Conservation (phyloP, 805 yeast species). For the Komagataella kurtzmanii region DNA sequence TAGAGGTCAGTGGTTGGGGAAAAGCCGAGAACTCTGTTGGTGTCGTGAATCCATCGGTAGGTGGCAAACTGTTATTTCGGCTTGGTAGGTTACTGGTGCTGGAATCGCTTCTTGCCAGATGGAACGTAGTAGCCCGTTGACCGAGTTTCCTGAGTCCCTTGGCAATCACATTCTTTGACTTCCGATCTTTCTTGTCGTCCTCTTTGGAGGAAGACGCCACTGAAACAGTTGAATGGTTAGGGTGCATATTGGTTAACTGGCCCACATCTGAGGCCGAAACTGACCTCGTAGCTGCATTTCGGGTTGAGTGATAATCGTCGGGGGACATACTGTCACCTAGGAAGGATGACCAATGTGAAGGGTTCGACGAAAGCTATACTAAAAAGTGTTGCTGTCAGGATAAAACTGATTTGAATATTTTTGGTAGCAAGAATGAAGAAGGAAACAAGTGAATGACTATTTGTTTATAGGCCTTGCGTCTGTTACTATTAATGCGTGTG, state of each 20-base stretch:
- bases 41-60: background rate
- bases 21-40: background rate
- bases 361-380: background rate
- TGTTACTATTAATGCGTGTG: background rate
- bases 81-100: background rate
- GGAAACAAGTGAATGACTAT: background rate
- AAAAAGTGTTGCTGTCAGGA: background rate
- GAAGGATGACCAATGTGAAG: background rate
- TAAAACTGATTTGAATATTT: background rate
- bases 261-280: background rate
- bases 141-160: background rate
- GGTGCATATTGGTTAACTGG: background rate
- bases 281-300: background rate
- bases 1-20: background rate
- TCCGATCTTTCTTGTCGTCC: background rate
- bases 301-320: background rate
- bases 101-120: background rate
- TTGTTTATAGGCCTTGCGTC: background rate
- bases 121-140: background rate
- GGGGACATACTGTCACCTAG: background rate
- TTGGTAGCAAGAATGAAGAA: background rate
- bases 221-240: background rate
- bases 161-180: background rate
- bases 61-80: background rate
- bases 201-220: background rate